These are phyloP conservation scores for Pyrenula aspistea DNA, from an alignment of 495 filamentous ascomycete genomes.

Conservation along the genomic window DNA sequence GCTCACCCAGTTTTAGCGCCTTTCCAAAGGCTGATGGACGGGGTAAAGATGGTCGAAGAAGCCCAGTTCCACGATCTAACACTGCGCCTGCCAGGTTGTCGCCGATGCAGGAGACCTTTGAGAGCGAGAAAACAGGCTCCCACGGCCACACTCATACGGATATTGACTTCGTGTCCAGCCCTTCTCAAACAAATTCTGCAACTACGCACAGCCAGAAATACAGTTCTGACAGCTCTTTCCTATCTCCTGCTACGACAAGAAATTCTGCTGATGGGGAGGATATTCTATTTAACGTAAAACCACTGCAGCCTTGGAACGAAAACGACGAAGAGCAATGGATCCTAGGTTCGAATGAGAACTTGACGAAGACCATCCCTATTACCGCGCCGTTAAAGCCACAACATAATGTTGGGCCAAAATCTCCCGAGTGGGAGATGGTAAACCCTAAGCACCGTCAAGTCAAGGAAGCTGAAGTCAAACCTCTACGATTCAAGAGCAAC, in stretches of 20 bases:
- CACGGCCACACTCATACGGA: neutral
- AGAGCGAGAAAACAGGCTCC: neutral
- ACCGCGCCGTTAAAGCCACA: neutral
- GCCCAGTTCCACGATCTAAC: neutral
- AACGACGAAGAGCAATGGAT: neutral
- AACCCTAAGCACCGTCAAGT: neutral
- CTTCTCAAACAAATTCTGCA: neutral
- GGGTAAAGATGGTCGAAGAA: neutral
- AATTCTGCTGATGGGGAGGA: neutral
- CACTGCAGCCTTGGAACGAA: neutral
- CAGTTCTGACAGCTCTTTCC: neutral
- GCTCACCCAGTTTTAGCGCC: slow-evolving; percentile 49
- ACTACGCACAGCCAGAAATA: neutral
- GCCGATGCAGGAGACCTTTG: neutral
- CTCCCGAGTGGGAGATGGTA: neutral
- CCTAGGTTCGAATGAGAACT: neutral
- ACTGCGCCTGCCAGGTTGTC: neutral
- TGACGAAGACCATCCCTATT: neutral
- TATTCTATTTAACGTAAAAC: neutral
- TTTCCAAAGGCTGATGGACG: slow-evolving; percentile 30
- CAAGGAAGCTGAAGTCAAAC: neutral
- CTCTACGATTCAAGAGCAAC: neutral
- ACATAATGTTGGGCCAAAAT: neutral
- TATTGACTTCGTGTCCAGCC: neutral
- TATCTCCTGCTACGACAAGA: neutral